Base-by-base conservation (phyloP, 176 grass and related monocot genomes). In the Oryza glumipatula region DNA sequence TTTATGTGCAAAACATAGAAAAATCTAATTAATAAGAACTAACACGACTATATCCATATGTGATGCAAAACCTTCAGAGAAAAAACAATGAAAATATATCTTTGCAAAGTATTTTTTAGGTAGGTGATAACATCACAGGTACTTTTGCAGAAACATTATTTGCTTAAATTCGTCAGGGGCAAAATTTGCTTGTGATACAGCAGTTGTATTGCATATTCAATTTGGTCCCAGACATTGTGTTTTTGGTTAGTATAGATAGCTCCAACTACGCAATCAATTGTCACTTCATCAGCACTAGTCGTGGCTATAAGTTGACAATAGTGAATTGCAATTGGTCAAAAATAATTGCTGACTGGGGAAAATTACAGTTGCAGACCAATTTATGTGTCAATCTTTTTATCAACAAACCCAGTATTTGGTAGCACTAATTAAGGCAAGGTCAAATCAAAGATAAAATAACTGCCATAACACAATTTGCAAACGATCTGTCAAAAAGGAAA, bases 81-180 rank as follows among this genome's bases (percentile, higher is more conserved):
- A 65, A 67, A 46, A 44, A 67, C 16, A 77, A 33, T 41, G 41
- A 54, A 73, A 15, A 30, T 49, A 76, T 58, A 77, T 65, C 0
- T 66, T 66, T 48, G 32, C 72, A 30, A 52, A 83, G 12, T 44
- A 46, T 15, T 76, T 11, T 4, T 39, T 30, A 26, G 39, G 11
- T 3, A 48, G 48, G 33, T 36, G n/a, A 63, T 23, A 74, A 76
- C 4, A 7, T 60, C 33, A 44, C 1, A 46, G 7, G 70, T 70
- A 49, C 84, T 65, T 51, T n/a, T 69, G 43, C 46, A 13, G 43
- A 6, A 83, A 65, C 22, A 65, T 17, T 44, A 67, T 74, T 19
- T 69, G 35, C 19, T 71, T 68, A 74, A 79, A 67, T 82, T 79
- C 45, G 38, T 38, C 11, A 48, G 11, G 17, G 39, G 23, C 60